These are phyloP conservation scores for Phytophthora macrochlamydospora DNA, from an alignment of 352 stramenopile genomes.

Conservation along the genomic window DNA sequence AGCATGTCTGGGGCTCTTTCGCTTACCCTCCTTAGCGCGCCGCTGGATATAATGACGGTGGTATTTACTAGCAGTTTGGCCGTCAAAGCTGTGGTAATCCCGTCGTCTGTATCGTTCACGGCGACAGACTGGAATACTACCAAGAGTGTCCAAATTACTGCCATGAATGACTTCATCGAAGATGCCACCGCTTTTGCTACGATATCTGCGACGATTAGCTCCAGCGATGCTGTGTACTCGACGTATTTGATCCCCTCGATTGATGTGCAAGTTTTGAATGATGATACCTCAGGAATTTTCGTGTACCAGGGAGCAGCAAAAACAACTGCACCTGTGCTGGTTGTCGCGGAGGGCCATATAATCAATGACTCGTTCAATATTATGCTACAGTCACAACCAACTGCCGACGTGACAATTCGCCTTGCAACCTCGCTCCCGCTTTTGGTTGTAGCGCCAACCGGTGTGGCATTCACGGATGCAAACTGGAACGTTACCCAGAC, in stretches of 20 bases:
- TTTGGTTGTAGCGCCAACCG: slow-evolving; percentile 43
- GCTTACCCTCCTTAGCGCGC: slow-evolving; percentile 49
- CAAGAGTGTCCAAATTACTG: slow-evolving; percentile 40
- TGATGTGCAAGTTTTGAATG: slow-evolving; percentile 54
- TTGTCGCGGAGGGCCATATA: slow-evolving; percentile 52
- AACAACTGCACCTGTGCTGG: slow-evolving; percentile 41
- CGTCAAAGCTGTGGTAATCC: slow-evolving; percentile 32
- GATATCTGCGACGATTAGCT: slow-evolving; percentile 31
- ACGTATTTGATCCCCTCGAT: slow-evolving; percentile 22
- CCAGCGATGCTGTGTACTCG: slow-evolving; percentile 45
- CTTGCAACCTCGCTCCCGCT: slow-evolving; percentile 40
- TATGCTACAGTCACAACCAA: slow-evolving; percentile 53
- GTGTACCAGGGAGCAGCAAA: slow-evolving; percentile 44
- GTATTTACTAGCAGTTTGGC: slow-evolving; percentile 37
- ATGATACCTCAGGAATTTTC: slow-evolving; percentile 51
- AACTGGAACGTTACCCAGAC: slow-evolving; percentile 59
- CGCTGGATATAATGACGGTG: slow-evolving; percentile 36
- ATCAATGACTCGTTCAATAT: slow-evolving; percentile 58
- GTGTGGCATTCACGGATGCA: slow-evolving; percentile 36
- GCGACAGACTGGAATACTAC: slow-evolving; percentile 36
- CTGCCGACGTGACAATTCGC: slow-evolving; percentile 36
- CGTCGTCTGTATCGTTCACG: slow-evolving; percentile 35
- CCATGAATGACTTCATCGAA: slow-evolving; percentile 62
- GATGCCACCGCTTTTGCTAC: slow-evolving; percentile 35
- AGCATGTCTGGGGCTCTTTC: slow-evolving; percentile 18